These are phyloP conservation scores for Leishmania tropica DNA, from an alignment of 208 protist genomes.

Conservation along the genomic window DNA sequence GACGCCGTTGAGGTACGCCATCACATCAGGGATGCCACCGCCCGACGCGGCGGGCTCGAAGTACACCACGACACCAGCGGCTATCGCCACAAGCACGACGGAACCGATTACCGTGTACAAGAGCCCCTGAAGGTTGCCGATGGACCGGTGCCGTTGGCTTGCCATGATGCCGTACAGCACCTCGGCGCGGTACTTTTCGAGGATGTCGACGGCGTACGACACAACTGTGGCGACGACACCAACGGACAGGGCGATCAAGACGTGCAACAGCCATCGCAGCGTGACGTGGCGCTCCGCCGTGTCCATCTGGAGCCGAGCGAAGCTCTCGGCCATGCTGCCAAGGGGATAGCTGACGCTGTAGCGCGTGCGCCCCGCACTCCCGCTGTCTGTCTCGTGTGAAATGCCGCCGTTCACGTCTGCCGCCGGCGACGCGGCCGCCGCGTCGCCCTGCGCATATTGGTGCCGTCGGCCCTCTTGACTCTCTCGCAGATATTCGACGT, in stretches of 20 bases:
- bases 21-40: conserved; percentile 91
- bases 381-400: background rate
- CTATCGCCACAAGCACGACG: conserved; percentile 50
- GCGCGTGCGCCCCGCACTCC: background rate
- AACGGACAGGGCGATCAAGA: conserved; percentile 84
- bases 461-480: conserved; percentile 17
- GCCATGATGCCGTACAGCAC: conserved; percentile 50
- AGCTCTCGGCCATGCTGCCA: conserved; percentile 13
- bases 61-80: conserved; percentile 75
- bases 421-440: conserved; percentile 7
- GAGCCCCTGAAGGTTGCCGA: conserved; percentile 44
- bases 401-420: conserved; percentile 10
- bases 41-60: conserved; percentile 86
- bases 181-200: conserved; percentile 59
- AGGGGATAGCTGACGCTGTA: conserved; percentile 3
- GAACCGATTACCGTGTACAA: conserved; percentile 57
- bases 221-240: conserved; percentile 74
- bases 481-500: conserved; percentile 73
- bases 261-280: conserved; percentile 85
- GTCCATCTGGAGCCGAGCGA: conserved; percentile 42
- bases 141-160: conserved; percentile 7
- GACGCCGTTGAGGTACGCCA: conserved; percentile 94
- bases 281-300: conserved; percentile 54
- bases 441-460: conserved; percentile 13
- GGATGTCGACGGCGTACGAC: conserved; percentile 62